These are phyloP conservation scores for Stropharia rugosoannulata DNA, from an alignment of 768 basidiomycete species.

Conservation along the genomic window DNA sequence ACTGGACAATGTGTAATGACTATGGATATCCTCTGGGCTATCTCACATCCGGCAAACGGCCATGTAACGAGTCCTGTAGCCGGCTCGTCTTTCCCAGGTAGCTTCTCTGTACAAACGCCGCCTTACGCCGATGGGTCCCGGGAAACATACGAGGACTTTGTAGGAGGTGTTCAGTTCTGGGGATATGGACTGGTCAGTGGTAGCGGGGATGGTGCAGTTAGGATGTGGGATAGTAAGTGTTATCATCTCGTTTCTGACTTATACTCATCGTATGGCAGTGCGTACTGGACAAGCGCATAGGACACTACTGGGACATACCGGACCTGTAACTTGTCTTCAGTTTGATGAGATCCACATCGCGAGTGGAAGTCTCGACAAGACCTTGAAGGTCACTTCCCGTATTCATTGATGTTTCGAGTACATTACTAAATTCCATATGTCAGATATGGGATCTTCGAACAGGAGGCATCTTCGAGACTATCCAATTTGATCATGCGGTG, in stretches of 20 bases:
- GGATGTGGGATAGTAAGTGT: conserved; percentile 99
- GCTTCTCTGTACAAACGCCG: conserved; percentile 82
- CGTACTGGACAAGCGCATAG: conserved; percentile 96
- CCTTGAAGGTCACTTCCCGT: conserved; percentile 65
- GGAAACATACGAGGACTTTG: conserved; percentile 97
- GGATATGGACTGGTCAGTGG: conserved; percentile 97
- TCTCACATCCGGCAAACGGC: conserved; percentile 76
- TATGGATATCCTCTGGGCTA: conserved; percentile 99
- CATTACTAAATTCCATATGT: not conserved
- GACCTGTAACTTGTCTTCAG: conserved; percentile 89
- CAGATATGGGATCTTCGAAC: conserved; percentile 97
- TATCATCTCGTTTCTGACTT: not conserved
- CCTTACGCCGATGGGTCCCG: conserved; percentile 88
- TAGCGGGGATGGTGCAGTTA: conserved; percentile 93
- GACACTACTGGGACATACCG: conserved; percentile 90
- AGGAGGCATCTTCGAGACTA: conserved; percentile 83
- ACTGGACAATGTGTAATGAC: conserved; percentile 99
- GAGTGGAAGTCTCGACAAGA: conserved; percentile 92
- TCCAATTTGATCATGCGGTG: conserved; percentile 88
- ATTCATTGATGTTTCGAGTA: not conserved
- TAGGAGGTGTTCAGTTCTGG: conserved; percentile 98
- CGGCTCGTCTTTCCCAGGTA: conserved; percentile 48
- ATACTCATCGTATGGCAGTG: conserved; percentile 52
- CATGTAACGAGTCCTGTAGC: conserved; percentile 38
- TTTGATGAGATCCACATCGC: conserved; percentile 96